Base-by-base conservation (phyloP, 1,284 basidiomycete species). In the Papiliotrema nemorosa region DNA sequence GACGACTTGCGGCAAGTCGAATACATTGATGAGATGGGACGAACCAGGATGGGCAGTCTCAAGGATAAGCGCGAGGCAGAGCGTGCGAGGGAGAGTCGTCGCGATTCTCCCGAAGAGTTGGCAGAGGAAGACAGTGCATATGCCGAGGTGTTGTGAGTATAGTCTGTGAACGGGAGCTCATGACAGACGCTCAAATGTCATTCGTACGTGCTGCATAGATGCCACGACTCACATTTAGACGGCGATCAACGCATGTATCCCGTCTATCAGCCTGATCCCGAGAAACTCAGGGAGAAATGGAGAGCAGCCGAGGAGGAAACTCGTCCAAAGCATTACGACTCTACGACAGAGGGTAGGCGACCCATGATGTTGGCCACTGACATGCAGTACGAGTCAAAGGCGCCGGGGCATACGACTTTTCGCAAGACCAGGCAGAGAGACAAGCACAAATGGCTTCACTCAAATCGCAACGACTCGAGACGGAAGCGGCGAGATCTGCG, bases 371-470 rank as follows among this genome's bases (percentile, higher is more conserved):
- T 0, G 3, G 14, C 16, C 21, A 16, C 25, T n/a, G 24, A 21
- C 12, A 3, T 13, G 18, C 44, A 73, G 73, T 75, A 10, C 86
- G 93, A 7, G 82, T 85, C n/a, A 85, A 85, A 63, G 93, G 88
- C 29, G 91, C 92, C 0, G 92, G 83, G 0, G 89, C 87, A 74
- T 94, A 93, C 69, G 84, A 87, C 63, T 93, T 97, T 70, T 87
- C 88, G 2, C 79, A 72, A 1, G 88, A 94, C 63, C 87, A 90
- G 61, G 84, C 86, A 52, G 81, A 80, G 26, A 80, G 93, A 29
- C 73, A 74, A 55, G 74, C 76, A 48, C 85, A 96, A 73, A 87
- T 92, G 87, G 85, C 87, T 44, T 84, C 85, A 44, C 73, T 97
- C 14, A 81, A 79, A 40, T 69, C 76, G 7, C 79, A 80, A 12